Evolutionary conservation across 768 basidiomycete genomes (phyloP).

Genomic region (Podaxis sp.): DNA sequence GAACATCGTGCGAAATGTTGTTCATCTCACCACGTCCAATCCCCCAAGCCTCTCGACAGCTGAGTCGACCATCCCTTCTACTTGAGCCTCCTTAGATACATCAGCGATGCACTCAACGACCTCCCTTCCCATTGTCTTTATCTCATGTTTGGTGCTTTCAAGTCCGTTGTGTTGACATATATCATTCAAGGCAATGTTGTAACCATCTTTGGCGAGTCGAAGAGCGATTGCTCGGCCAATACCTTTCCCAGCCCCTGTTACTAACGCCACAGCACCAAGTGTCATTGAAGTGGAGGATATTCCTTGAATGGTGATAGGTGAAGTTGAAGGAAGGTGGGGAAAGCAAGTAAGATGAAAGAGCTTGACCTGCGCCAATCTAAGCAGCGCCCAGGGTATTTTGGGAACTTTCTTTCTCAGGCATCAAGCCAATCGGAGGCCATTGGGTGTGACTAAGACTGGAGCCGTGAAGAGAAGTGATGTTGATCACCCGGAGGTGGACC

Average conservation of each 20-base stretch:
- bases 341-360: too few relatives aligned
- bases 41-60: constrained; percentile 36
- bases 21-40: constrained; percentile 44
- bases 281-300: too few relatives aligned
- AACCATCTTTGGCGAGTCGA: constrained; percentile 46
- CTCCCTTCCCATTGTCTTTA: constrained; percentile 26
- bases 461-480: too few relatives aligned
- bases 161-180: constrained; percentile 27
- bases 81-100: constrained; percentile 40
- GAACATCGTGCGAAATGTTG: not conserved
- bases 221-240: constrained; percentile 48
- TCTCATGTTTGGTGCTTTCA: constrained; percentile 25
- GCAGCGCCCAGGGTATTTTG: too few relatives aligned
- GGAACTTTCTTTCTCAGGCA: too few relatives aligned
- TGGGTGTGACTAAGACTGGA: too few relatives aligned
- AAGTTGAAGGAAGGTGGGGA: too few relatives aligned
- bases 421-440: too few relatives aligned
- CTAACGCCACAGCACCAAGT: too few relatives aligned
- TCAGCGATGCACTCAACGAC: constrained; percentile 30
- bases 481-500: too few relatives aligned
- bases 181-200: constrained; percentile 47
- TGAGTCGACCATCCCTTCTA: constrained; percentile 37
- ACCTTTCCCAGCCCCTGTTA: constrained; percentile 41
- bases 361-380: too few relatives aligned
- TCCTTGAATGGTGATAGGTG: too few relatives aligned